Conservation (phyloP, 2,329 filamentous ascomycete species). For the Plectosphaerella sp. region DNA sequence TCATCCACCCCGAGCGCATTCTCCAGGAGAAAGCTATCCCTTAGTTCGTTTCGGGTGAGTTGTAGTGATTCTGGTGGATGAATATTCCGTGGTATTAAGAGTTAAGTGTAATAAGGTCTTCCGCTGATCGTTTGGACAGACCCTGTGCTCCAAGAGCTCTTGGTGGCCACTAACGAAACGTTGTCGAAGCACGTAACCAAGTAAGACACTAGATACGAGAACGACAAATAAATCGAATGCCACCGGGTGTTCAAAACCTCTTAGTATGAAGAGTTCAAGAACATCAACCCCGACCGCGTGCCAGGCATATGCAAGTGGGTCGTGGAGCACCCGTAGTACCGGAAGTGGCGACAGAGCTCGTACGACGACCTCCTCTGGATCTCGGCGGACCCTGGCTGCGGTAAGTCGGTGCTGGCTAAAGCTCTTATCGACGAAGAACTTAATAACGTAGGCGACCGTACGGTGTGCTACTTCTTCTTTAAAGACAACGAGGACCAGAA, state of each 20-base stretch:
- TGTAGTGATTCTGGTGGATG: neutral
- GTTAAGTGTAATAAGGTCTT: conserved; percentile 3
- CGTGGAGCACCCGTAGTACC: conserved; percentile 19
- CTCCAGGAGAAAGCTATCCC: conserved; percentile 5
- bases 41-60: neutral
- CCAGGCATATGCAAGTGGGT: conserved; percentile 27
- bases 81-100: neutral
- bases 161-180: neutral
- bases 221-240: conserved; percentile 9
- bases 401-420: conserved; percentile 31
- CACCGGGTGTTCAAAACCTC: conserved; percentile 19
- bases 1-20: conserved; percentile 10
- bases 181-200: neutral
- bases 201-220: conserved; percentile 3
- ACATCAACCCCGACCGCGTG: conserved; percentile 22
- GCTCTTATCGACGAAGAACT: conserved; percentile 26
- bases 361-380: conserved; percentile 27
- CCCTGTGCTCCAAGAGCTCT: conserved; percentile 1
- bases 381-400: conserved; percentile 32
- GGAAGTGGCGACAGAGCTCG: conserved; percentile 16
- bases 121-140: neutral
- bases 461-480: conserved; percentile 24
- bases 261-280: conserved; percentile 21
- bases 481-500: conserved; percentile 18
- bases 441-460: conserved; percentile 3